These are phyloP conservation scores for Saccharomycodes ludwigii DNA, from an alignment of 805 yeast genomes.

Conservation along the genomic window DNA sequence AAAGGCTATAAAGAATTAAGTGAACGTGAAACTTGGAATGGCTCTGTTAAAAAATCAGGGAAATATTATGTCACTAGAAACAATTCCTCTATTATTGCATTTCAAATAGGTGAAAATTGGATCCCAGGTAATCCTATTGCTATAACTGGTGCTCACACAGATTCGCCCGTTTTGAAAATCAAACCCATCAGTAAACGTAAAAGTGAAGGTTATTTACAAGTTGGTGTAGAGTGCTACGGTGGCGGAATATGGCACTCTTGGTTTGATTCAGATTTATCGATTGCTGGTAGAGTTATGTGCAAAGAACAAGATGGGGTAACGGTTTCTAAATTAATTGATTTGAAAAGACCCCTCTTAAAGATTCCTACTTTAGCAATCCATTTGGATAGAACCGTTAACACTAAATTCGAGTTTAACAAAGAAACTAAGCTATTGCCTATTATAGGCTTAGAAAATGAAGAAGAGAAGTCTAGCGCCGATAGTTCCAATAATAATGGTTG, in stretches of 20 bases:
- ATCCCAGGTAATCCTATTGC: conserved; percentile 71
- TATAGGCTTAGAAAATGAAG: conserved; percentile 45
- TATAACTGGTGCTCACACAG: conserved; percentile 93
- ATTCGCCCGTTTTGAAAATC: conserved; percentile 78
- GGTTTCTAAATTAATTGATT: conserved; percentile 60
- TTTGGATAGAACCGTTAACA: conserved; percentile 62
- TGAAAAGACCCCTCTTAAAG: conserved; percentile 73
- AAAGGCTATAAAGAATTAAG: conserved; percentile 66
- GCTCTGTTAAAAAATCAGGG: conserved; percentile 37
- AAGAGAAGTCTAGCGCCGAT: conserved; percentile 10
- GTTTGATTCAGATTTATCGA: conserved; percentile 87
- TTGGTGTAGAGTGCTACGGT: conserved; percentile 91
- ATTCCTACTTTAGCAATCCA: conserved; percentile 95
- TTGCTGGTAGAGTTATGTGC: conserved; percentile 86
- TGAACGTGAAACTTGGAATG: conserved; percentile 65
- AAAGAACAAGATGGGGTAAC: conserved; percentile 34
- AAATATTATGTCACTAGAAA: conserved; percentile 85
- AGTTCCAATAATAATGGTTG: conserved; percentile 24
- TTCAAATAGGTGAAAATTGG: conserved; percentile 66
- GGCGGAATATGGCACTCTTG: conserved; percentile 96
- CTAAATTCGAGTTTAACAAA: conserved; percentile 77
- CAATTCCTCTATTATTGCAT: conserved; percentile 79
- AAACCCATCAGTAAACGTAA: conserved; percentile 72
- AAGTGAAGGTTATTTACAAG: conserved; percentile 68
- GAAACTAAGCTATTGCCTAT: conserved; percentile 82